Base-by-base conservation (phyloP, 1,139 yeast genomes). In the Candida sp. region DNA sequence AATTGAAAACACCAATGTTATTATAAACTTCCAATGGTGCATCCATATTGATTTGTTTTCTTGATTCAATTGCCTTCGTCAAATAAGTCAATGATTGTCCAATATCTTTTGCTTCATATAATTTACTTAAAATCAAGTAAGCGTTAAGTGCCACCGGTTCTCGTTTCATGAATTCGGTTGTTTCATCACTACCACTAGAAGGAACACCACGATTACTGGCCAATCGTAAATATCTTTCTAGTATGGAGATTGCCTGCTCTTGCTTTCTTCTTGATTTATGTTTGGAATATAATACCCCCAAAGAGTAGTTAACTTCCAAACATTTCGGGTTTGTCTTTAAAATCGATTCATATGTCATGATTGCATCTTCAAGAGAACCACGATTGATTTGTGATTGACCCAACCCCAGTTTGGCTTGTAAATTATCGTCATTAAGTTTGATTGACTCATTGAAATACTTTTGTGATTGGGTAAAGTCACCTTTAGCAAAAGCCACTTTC, bases 1-100 rank as follows among this genome's bases (percentile, higher is more conserved):
- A 87, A 49, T 88, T 81, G 62, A 89, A 81, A 7, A 89, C 96
- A 38, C 96, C 99, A 53, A 90, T 73, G 55, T 93, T 93, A 61
- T 90, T 91, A 56, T 82, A 75, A 21, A 90, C 69, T 53, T 85
- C 88, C 44, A 84, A 70, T 2, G 91, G 87, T 2, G 84, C 77
- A 23, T 71, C 72, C 37, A 66, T 66, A 32, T 67, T 66, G 12
- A 76, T 67, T 48, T 67, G 60, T 51, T 73, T 58, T 61, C 72
- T 67, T 32, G 73, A 50, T 41, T 84, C 87, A 30, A 81, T 73
- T 2, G 87, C 86, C 53, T 78, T 80, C 41, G 71, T 63, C 44
- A 85, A 66, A 55, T 73, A 81, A 30, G 71, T 75, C 51, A 84
- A 68, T 1, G 90, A 75, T 54, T 79, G 82, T 12, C 74, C 70